phyloP scores from a whole-genome alignment of 1,139 yeast genomes.

The Blastobotrys persicus region DNA sequence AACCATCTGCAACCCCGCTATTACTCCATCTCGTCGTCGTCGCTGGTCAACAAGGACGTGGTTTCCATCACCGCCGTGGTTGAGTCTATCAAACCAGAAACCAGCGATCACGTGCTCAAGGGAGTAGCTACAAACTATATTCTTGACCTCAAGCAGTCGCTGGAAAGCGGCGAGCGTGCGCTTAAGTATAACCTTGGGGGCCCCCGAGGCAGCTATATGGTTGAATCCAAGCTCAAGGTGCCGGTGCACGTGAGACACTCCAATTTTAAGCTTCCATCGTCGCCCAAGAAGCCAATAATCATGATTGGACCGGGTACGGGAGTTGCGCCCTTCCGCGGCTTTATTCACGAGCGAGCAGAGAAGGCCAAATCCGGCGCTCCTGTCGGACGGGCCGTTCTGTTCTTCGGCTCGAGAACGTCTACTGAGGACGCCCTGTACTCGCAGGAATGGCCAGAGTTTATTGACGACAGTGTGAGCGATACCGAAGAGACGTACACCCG shows the following conservation, averaged over 20 bases:
- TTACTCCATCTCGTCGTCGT: conserved; percentile 93
- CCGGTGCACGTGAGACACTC: conserved; percentile 96
- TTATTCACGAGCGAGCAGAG: conserved; percentile 75
- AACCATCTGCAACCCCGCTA: conserved; percentile 90
- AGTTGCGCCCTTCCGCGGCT: conserved; percentile 96
- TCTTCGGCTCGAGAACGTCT: conserved; percentile 81
- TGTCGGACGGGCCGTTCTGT: conserved; percentile 72
- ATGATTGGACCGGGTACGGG: conserved; percentile 99
- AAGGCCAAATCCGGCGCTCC: conserved; percentile 52
- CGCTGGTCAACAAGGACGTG: conserved; percentile 68
- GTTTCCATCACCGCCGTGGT: conserved; percentile 86
- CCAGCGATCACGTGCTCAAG: conserved; percentile 50
- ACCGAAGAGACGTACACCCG: conserved; percentile 20
- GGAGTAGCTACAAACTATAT: conserved; percentile 93
- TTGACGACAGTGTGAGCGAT: conserved; percentile 19
- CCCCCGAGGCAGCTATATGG: conserved; percentile 63
- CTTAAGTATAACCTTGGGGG: conserved; percentile 70
- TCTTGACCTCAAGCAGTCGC: conserved; percentile 65
- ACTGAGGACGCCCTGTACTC: conserved; percentile 76
- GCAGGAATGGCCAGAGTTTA: conserved; percentile 78
- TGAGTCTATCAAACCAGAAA: conserved; percentile 55
- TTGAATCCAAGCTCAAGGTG: conserved; percentile 47
- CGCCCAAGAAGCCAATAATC: conserved; percentile 78
- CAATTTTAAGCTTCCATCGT: conserved; percentile 89
- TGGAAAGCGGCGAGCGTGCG: conserved; percentile 46